Evolutionary conservation across 129 eudicot species (phyloP), one percentile per base, ranked within the genome.

Genomic region (Erigeron canadensis): DNA sequence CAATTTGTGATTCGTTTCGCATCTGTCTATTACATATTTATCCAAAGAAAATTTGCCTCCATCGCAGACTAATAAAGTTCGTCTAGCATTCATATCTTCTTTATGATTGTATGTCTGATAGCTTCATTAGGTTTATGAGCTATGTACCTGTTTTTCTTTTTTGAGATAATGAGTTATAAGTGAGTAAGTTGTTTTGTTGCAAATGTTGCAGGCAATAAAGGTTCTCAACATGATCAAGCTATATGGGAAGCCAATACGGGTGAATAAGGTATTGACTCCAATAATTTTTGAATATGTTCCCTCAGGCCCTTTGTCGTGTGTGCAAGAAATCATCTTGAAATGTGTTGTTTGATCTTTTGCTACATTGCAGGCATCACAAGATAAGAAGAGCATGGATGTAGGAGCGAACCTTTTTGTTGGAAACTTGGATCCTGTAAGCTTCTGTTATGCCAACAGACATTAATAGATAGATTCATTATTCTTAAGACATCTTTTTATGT

Each of bases 381-480:
- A 95, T 84, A 95, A 95, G 82, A 90, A 90, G 95, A 95, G 96
- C 82, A 82, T 95, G 85, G 99, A 95, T 88, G 97, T 95, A 55
- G 99, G 99, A 82, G 99, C 99, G 17, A 95, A 95, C 84, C 96
- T 95, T 66, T 95, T 95, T 68, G 86, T 95, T 79, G 99, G 99
- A 73, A 95, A 95, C 66, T 91, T 95, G 55, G 99, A 95, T 73
- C 99, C 97, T 70, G 99, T 90, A 83, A 87, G 97, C 17, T 47
- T n/a, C 1, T 18, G 5, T 16, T 63, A 23, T 44, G 53, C 43
- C 73, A 63, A 17, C 22, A 59, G 58, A 17, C 38, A 5, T 45
- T 39, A 63, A 19, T 19, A 41, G 7, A 65, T 50, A 43, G 6
- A 47, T 1, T 48, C 7, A 34, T 19, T 16, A 21, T 63, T 18